Base-by-base conservation (phyloP, 1,139 yeast species). In the Taphrina wiesneri region DNA sequence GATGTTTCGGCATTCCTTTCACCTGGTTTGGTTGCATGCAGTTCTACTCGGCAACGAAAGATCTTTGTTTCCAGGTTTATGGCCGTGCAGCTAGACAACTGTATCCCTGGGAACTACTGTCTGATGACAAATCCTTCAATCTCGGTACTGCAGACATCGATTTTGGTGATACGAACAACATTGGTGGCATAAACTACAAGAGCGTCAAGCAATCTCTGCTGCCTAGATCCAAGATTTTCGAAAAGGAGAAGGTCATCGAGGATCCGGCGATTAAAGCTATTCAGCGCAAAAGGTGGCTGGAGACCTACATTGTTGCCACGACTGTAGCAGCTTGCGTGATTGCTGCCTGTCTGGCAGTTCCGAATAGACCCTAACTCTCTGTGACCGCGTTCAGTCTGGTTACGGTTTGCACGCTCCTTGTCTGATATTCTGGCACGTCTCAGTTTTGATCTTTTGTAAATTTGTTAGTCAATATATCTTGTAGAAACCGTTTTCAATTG, bases 1-100 rank as follows among this genome's bases (percentile, higher is more conserved):
- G 65, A 26, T 62, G 65, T 28, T 53, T 62, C 25, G 65, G 60
- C 17, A 52, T 62, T 15, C 60, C 60, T 6, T 62, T 62, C 41
- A 62, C 65, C 15, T 62, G 60, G 65, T 62, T 62, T 34, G 65
- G 65, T n/a, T 53, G 60, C 46, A 62, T 62, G 65, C 60, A 62
- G 26, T 45, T 62, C 36, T 62, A 62, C 39, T 53, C 60, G n/a
- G 65, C 65, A 34, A 39, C 43, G 30, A 36, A 51, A 32, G 65
- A 54, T 34, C 54, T 62, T 9, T 62, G 65, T 26, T 62, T 62
- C 36, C 65, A 62, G 21, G 65, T 62, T 15, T 62, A 62, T 25
- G 65, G 65, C 17, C 65, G 65, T n/a, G 41, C 60, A 30, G 65
- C 65, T 17, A 26, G 65, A 32, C 65, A 62, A 21, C 54, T 62